Evolutionary conservation across 495 filamentous ascomycete genomes (phyloP), one percentile per base, ranked within the genome.

Genomic region (Hypoxylon trugodes): DNA sequence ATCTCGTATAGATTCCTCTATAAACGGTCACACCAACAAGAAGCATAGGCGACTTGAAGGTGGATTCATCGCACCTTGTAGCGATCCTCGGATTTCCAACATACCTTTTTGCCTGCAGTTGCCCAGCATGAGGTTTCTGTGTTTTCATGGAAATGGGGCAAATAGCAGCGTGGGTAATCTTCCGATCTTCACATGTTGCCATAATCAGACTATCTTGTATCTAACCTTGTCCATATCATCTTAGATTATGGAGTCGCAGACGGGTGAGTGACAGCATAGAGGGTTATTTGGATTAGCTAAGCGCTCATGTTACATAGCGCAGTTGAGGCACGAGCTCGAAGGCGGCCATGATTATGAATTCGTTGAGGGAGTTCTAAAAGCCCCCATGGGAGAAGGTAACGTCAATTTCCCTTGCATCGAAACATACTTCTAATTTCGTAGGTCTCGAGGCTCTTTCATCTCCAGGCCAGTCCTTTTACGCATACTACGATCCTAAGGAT

Each of bases 311-410:
- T 18, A 16, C 6, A 36, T n/a, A 52, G 57, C 57, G 28, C 26
- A 15, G 22, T 41, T 61, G 32, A 42, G 46, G 24, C 48, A 61
- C 26, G 57, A 61, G 25, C 57, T 61, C 3, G 57, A 40, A 15
- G 57, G 43, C 19, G 46, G 46, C 3, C 57, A 61, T 25, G 22
- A 22, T 5, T 61, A 53, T 25, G 57, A 61, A 13, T 61, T 61
- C 19, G 46, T 61, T 6, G 47, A 61, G 15, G 57, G 45, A 4
- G 51, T 38, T 9, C 16, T 37, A 5, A 32, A 28, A 22, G 45
- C 45, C 9, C 38, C 38, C 3, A 41, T 41, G 38, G 13, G n/a
- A 7, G 38, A 41, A 16, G 38, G 38, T 41, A 16, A 41, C 2
- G 3, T 2, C 15, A n/a, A n/a, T n/a, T n/a, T n/a, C n/a, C n/a